Evolutionary conservation across 176 grass and related monocot species (phyloP).

Genomic region (Sorghum bicolor): DNA sequence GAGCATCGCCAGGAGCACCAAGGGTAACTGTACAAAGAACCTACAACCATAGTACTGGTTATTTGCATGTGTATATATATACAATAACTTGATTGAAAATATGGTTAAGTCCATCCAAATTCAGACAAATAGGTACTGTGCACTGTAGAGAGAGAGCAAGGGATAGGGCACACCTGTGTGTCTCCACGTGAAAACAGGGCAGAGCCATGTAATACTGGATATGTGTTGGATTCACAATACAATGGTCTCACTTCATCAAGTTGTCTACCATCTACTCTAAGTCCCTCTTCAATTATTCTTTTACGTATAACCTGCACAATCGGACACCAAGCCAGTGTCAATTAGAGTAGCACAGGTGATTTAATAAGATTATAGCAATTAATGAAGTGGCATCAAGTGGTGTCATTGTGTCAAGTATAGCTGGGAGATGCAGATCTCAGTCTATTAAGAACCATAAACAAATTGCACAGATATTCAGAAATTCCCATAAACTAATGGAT

Average conservation of each 20-base stretch:
- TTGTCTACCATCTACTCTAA: conserved; percentile 92
- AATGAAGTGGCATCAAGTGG: conserved; percentile 1
- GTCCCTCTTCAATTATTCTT: conserved; percentile 90
- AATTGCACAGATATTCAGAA: neutral
- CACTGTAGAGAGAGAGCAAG: neutral
- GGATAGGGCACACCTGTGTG: conserved; percentile 56
- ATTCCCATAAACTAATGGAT: neutral
- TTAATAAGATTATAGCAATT: conserved; percentile 29
- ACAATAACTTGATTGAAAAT: neutral
- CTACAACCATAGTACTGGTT: conserved; percentile 38
- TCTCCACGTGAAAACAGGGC: conserved; percentile 89
- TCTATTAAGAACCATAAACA: neutral
- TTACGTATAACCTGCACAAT: conserved; percentile 81
- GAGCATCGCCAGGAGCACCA: conserved; percentile 90
- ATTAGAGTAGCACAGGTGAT: conserved; percentile 1
- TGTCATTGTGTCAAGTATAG: conserved; percentile 6
- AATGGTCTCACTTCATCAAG: conserved; percentile 95
- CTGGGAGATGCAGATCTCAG: conserved; percentile 4
- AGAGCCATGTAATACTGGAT: conserved; percentile 80
- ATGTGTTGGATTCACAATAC: conserved; percentile 81
- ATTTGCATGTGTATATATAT: conserved; percentile 3
- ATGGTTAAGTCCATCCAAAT: neutral
- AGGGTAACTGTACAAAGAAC: conserved; percentile 97
- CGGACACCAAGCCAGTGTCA: neutral
- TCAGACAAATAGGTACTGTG: neutral